Base-by-base conservation (phyloP, 306 rosid species). In the Medicago arabica region DNA sequence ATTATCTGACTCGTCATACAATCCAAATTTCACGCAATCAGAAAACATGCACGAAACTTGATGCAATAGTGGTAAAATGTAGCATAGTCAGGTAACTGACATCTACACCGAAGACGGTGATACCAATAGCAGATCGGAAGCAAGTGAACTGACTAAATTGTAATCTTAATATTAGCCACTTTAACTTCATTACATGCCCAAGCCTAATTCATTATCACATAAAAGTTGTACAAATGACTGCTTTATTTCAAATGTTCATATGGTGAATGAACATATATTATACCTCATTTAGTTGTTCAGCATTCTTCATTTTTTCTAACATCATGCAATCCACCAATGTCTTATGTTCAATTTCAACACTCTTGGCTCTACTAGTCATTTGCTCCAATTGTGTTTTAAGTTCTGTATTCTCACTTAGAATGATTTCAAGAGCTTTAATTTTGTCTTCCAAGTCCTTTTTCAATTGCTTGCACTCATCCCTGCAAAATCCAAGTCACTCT, bases 281-380 rank as follows among this genome's bases (percentile, higher is more conserved):
- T 81, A 95, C 99, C 99, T 92, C 99, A 58, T 95, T 95, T 19
- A 95, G 89, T 75, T 96, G 99, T 73, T 95, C 97, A 13, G 99
- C 99, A 31, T 95, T 97, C 89, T 92, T 88, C 97, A 95, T 95
- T 84, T 95, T 95, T 82, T 90, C 93, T 79, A 95, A 85, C 97
- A 92, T 90, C 97, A 93, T 90, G 72, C 97, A 91, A 31, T 95
- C 97, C 69, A 92, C 78, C 79, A 95, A 86, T 91, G 89, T 87
- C 87, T 89, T 92, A 81, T 84, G 90, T 82, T 95, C 97, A 68
- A 89, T 87, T 80, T 92, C 97, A 12, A 96, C 91, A 70, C 88
- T 90, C 78, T 79, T 89, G 39, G 92, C 96, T 79, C 89, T 90
- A 46, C 79, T 17, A 67, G 89, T 78, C 86, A 85, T 84, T 83